Percentiles rank a stretch among this genome's conserved stretches.
Evolutionary conservation across 371 early-diverging fungal genomes (phyloP).

Genomic region (Lichtheimia ornata): DNA sequence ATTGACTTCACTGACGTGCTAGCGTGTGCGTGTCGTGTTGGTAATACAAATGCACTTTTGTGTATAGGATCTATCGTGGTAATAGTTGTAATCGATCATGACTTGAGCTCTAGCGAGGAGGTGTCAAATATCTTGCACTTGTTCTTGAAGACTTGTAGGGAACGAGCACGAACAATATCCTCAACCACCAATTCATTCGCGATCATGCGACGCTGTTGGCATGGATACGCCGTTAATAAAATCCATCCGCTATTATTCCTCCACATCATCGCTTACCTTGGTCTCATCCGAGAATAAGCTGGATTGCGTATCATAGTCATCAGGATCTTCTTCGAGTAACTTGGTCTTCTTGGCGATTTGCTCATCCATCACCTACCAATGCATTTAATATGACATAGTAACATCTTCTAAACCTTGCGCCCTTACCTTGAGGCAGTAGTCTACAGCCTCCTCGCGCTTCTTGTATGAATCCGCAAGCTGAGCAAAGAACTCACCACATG

Average conservation of each 20-base stretch:
- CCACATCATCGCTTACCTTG: slow-evolving; percentile 42
- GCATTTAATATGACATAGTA: neutral
- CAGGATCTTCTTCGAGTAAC: slow-evolving; percentile 61
- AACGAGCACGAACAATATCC: slow-evolving; percentile 72
- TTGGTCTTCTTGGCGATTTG: slow-evolving; percentile 57
- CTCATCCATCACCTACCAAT: slow-evolving; percentile 57
- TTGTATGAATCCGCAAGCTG: slow-evolving; percentile 67
- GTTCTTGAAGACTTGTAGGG: slow-evolving; percentile 68
- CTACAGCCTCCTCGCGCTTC: slow-evolving; percentile 69
- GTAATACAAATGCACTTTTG: too few relatives aligned
- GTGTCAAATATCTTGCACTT: slow-evolving; percentile 70
- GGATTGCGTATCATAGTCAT: slow-evolving; percentile 60
- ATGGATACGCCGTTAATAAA: neutral
- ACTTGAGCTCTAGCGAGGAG: slow-evolving; percentile 43
- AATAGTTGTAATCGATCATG: slow-evolving; percentile 2
- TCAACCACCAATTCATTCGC: slow-evolving; percentile 71
- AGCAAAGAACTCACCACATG: slow-evolving; percentile 69
- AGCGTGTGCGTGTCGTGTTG: too few relatives aligned
- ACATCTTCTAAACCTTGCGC: neutral
- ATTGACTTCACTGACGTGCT: too few relatives aligned
- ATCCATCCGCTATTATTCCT: neutral
- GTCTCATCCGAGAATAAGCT: slow-evolving; percentile 62
- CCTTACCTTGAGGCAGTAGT: slow-evolving; percentile 67
- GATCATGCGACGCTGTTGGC: slow-evolving; percentile 68
- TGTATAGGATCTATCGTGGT: too few relatives aligned